These are phyloP conservation scores for Xylaria sp. DNA, from an alignment of 2,329 filamentous ascomycete species.

Conservation along the genomic window DNA sequence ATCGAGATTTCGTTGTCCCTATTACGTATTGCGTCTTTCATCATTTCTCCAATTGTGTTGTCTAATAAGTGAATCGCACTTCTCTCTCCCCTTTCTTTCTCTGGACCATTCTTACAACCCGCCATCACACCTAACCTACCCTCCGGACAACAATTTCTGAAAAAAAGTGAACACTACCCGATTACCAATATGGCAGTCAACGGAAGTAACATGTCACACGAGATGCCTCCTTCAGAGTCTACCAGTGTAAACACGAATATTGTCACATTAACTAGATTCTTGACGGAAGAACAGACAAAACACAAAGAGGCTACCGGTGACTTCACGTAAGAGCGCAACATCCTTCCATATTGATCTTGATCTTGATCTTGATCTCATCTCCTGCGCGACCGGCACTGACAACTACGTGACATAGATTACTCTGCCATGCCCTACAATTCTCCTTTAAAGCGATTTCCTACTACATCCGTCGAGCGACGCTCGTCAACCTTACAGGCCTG, in stretches of 20 bases:
- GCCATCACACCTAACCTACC: no score
- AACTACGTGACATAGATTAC: constrained; percentile 67
- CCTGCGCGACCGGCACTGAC: constrained; percentile 23
- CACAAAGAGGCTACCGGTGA: constrained; percentile 95
- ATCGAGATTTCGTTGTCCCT: constrained; percentile 15
- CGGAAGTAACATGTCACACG: constrained; percentile 36
- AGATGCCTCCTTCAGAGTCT: constrained; percentile 57
- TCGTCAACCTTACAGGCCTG: constrained; percentile 95
- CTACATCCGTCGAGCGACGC: constrained; percentile 94
- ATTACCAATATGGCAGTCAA: constrained; percentile 41
- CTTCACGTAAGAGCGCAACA: constrained; percentile 81
- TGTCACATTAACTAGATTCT: constrained; percentile 91
- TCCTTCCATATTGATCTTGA: no score
- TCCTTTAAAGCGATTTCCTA: constrained; percentile 99
- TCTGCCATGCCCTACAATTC: constrained; percentile 98
- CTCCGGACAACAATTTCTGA: neutral
- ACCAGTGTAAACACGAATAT: constrained; percentile 97
- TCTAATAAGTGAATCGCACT: neutral
- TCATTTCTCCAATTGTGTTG: constrained; percentile 16
- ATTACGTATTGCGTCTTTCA: constrained; percentile 29
- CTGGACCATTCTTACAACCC: neutral
- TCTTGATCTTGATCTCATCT: neutral
- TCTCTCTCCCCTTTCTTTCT: neutral
- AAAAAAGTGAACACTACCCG: neutral
- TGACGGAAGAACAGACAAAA: constrained; percentile 95